Base-by-base conservation (phyloP, 805 yeast genomes). In the Tetrapisispora nanseiensis region DNA sequence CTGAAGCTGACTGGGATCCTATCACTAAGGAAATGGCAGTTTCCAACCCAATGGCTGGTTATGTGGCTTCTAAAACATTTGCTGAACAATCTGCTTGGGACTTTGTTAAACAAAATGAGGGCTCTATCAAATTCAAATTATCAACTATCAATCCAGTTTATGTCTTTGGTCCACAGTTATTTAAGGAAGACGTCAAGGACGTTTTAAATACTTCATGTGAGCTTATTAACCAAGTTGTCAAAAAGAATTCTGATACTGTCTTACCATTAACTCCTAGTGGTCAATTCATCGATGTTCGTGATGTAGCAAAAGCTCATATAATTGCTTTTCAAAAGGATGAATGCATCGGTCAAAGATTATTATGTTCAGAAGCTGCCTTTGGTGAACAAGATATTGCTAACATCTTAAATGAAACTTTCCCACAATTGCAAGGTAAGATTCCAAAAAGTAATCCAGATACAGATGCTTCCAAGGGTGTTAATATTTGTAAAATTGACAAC, bases 41-140 rank as follows among this genome's bases (percentile, higher is more conserved):
- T 28, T 23, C 32, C n/a, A 42, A 48, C 24, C 48, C 52, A 21
- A 22, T 43, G 6, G 32, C 32, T 13, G 69, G 66, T 7, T 69
- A 66, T 44, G 46, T 56, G 37, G 68, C 69, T 30, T 69, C 82
- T 27, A 78, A 78, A 59, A 68, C 57, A 9, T 61, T 63, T 50
- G 84, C 83, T 27, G 83, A 80, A 60, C 52, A 63, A 47, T 72
- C 77, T 2, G 75, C 75, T 13, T 75, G 83, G 75, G 68, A 74
- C 1, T 76, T 75, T 46, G 44, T 65, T 11, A 57, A 68, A 32
- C 51, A 43, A 35, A 60, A 63, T 35, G 51, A 56, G 15, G 65
- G 66, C 22, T 54, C 61, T 13, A 68, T 71, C 4, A 51, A 55
- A 26, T 73, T 71, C 52, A 54, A 56, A 15, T 44, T 74, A 27